Evolutionary conservation across 305 asterid genomes (phyloP), one percentile per base, ranked within the genome.

Genomic region (Fraxinus floribunda): DNA sequence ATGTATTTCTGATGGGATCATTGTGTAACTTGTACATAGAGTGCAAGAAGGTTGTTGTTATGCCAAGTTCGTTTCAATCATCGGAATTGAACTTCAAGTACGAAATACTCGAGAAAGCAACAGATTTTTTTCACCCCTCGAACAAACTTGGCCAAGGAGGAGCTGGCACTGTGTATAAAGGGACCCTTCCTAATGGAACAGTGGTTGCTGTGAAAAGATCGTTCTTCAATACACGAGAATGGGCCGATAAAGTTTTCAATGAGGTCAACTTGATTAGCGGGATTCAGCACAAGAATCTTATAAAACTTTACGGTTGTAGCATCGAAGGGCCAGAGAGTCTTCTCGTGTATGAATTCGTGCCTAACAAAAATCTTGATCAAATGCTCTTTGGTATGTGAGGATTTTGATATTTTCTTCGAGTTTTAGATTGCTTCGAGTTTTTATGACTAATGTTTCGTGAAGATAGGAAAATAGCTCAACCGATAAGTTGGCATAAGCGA

Each of bases 111-210:
- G 71, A 82, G 34, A 20, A 76, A 82, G 81, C 81, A 41, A 76
- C 84, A n/a, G 81, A 60, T 0, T 18, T 7, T 0, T 82, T 75
- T 38, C 80, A 76, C 78, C 77, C 80, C 26, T 82, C 16, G 10
- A 82, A 82, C 70, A 76, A 82, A 60, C 34, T 82, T n/a, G 84
- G 84, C 76, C 81, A 82, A 82, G 84, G 84, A n/a, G 84, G 84
- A 62, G 76, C 81, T 76, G 84, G 84, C 35, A 55, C 84, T 35
- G 84, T 81, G 44, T 73, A 74, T 24, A 74, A 74, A 39, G 78
- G 52, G 78, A 39, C 55, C 8, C 78, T 74, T 34, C 55, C 77
- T 38, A 71, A 82, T 77, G 84, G 84, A 4, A 75, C 22, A 76
- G 71, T 1, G 16, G 75, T 82, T 24, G 81, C 84, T 66, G 77